phyloP scores from a whole-genome alignment of 108 stramenopile genomes.

The Licmophora abbreviata region DNA sequence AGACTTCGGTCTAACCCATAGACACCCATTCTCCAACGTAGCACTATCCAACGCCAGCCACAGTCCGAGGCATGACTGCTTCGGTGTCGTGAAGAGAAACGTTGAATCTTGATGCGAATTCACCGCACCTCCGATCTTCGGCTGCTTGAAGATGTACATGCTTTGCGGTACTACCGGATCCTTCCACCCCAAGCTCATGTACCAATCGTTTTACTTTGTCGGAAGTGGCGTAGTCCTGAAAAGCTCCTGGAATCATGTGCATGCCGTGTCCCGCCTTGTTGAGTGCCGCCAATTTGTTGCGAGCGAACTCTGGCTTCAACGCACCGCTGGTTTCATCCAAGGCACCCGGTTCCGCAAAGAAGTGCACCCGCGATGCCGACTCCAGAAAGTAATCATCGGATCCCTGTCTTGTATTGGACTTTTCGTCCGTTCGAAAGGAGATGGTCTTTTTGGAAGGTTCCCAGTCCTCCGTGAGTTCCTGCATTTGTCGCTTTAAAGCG shows the following conservation, averaged over 20 bases:
- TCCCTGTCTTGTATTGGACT: constrained; percentile 63
- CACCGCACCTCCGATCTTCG: constrained; percentile 68
- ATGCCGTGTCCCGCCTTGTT: constrained; percentile 92
- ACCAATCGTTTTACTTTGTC: constrained; percentile 45
- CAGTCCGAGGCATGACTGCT: constrained; percentile 84
- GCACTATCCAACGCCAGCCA: constrained; percentile 93
- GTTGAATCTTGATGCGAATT: constrained; percentile 92
- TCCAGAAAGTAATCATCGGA: constrained; percentile 82
- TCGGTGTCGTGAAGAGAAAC: constrained; percentile 82
- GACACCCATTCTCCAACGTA: constrained; percentile 86
- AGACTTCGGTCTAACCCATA: constrained; percentile 86
- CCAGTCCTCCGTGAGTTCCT: constrained; percentile 50
- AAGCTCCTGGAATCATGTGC: constrained; percentile 54
- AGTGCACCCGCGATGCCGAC: constrained; percentile 60
- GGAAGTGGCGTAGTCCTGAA: constrained; percentile 56
- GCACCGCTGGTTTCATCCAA: constrained; percentile 22
- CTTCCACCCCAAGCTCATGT: constrained; percentile 63
- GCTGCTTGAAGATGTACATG: constrained; percentile 96
- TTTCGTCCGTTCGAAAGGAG: constrained; percentile 75
- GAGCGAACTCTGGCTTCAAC: constrained; percentile 26
- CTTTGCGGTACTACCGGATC: constrained; percentile 85
- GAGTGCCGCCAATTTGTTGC: constrained; percentile 59
- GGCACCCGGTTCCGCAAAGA: constrained; percentile 81
- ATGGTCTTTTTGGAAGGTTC: constrained; percentile 22
- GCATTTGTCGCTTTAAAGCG: constrained; percentile 32